phyloP scores from a whole-genome alignment of 225 moss, liverwort and hornwort species.

The Pseudoscleropodium purum region DNA sequence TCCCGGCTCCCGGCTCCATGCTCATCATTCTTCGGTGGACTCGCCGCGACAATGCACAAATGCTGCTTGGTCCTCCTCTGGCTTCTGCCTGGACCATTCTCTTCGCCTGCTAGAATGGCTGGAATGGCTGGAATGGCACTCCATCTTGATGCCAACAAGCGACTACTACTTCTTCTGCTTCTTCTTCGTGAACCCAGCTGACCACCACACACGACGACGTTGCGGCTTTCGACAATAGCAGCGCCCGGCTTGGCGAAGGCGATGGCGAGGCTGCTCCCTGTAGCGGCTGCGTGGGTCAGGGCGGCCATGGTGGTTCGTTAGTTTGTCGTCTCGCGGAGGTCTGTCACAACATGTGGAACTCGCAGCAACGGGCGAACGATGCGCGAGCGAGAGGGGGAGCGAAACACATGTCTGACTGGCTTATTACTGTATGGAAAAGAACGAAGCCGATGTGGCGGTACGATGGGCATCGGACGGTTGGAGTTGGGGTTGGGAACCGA shows the following conservation, averaged over 20 bases:
- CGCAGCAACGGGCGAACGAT: not conserved
- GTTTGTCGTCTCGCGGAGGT: not conserved
- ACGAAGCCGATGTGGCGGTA: not conserved
- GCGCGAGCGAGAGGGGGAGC: not conserved
- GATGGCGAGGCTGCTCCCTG: not conserved
- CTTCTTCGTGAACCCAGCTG: not conserved
- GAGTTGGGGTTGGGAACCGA: no score
- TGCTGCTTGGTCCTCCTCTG: not conserved
- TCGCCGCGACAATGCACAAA: slow-evolving; percentile 50
- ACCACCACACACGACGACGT: not conserved
- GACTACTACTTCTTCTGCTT: not conserved
- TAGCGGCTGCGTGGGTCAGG: not conserved
- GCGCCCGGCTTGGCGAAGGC: not conserved
- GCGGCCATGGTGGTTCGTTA: not conserved
- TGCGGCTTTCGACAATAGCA: not conserved
- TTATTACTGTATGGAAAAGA: not conserved
- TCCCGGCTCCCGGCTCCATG: slow-evolving; percentile 2
- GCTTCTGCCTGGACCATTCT: not conserved
- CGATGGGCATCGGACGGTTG: not conserved
- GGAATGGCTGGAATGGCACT: not conserved
- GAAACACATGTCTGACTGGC: not conserved
- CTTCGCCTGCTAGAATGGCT: no score
- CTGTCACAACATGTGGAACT: not conserved
- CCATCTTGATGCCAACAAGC: not conserved
- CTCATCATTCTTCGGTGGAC: slow-evolving; percentile 73